Base-by-base conservation (phyloP, 2,329 filamentous ascomycete genomes). In the Scedosporium boydii region DNA sequence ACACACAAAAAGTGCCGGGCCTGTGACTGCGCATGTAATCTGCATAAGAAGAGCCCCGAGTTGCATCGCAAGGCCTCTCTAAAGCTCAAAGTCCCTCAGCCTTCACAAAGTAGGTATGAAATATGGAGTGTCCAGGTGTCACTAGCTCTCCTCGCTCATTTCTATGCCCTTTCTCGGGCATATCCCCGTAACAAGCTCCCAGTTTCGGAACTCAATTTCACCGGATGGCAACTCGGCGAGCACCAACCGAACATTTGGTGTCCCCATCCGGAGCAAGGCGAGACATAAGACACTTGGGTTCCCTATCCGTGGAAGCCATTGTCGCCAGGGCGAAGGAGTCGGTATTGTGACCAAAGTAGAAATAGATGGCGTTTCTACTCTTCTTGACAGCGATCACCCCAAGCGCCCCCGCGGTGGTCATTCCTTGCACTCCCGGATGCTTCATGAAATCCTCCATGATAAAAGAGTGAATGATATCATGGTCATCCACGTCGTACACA, bases 281-380 rank as follows among this genome's bases (percentile, higher is more conserved):
- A 18, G 61, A 63, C 92, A 99, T 97, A 63, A 93, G 89, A 67
- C 89, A 95, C 41, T 85, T 78, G 0, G 95, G 91, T 61, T 84
- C 84, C 57, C 78, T 80, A 67, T 98, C 93, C 27, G 85, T 82
- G 1, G 88, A 89, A 44, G 88, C 85, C 90, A 98, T 96, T 3
- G 91, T 96, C 1, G 92, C 91, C 61, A 99, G 77, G 5, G 93
- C 92, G 78, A 89, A 88, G 1, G 84, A 87, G 72, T 98, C 93
- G 0, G 95, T 99, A 71, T 98, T 99, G 79, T 99, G 95, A 1
- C 89, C 93, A 77, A 96, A 99, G 74, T 93, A 93, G 60, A 99
- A 83, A 70, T 89, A 91, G 66, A 91, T 86, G 1, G 91, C 92
- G 23, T 84, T 80, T 12, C 78, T 80, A 0, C 84, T 88, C 77